Conservation (phyloP, 495 filamentous ascomycete genomes). For the Opeltia flavorubescens region DNA sequence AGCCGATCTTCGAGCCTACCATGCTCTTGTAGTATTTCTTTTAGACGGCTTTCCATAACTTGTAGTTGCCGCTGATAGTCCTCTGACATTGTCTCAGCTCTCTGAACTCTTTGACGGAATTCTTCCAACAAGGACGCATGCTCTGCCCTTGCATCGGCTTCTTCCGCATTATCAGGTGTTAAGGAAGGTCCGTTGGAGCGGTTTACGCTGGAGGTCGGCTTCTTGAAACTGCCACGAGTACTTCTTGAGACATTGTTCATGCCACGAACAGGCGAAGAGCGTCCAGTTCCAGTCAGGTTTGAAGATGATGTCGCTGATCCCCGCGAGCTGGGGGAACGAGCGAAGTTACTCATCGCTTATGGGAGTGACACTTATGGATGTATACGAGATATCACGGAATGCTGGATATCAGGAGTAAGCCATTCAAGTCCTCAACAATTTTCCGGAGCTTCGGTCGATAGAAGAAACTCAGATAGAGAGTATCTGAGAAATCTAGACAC, state of each 20-base stretch:
- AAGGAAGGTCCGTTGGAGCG: constrained; percentile 1
- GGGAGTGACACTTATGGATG: too few species aligned
- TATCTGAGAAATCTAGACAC: too few species aligned
- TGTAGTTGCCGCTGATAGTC: constrained; percentile 73
- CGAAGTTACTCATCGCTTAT: background rate
- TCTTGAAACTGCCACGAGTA: constrained; percentile 6
- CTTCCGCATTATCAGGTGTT: constrained; percentile 16
- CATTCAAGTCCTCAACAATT: too few species aligned
- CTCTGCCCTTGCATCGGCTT: constrained; percentile 52
- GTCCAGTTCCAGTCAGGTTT: background rate
- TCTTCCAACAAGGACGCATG: constrained; percentile 73
- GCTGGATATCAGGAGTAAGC: too few species aligned
- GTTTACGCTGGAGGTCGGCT: constrained; percentile 2
- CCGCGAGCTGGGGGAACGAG: constrained; percentile 5
- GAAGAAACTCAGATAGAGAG: too few species aligned
- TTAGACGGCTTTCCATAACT: constrained; percentile 70
- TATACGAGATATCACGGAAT: too few species aligned
- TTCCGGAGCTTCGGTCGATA: too few species aligned
- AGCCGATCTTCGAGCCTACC: constrained; percentile 68
- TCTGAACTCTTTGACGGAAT: constrained; percentile 62
- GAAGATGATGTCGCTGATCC: background rate
- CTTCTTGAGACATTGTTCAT: constrained; percentile 1
- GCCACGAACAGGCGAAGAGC: background rate
- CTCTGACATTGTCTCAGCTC: constrained; percentile 65
- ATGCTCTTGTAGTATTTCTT: constrained; percentile 75